Evolutionary conservation across 306 rosid genomes (phyloP).

Genomic region (Citrullus mucosospermus): DNA sequence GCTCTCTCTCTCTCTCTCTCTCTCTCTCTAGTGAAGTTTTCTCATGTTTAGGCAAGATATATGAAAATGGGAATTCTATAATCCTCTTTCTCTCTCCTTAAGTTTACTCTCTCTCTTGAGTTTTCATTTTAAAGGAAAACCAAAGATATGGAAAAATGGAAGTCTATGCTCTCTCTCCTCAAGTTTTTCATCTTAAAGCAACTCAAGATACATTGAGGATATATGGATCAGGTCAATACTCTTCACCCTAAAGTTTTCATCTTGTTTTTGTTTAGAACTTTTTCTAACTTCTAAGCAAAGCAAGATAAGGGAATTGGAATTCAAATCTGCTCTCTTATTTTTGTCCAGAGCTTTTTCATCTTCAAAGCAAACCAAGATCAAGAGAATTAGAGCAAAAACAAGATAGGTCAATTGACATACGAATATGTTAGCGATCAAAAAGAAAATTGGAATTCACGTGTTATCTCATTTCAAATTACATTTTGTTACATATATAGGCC

Average conservation of each 20-base stretch:
- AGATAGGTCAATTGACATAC: too few species aligned
- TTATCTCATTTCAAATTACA: neutral
- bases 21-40: neutral
- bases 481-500: neutral
- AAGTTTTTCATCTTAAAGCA: neutral
- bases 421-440: too few species aligned
- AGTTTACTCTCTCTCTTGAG: neutral
- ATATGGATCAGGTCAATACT: neutral
- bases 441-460: neutral
- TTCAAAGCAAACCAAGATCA: too few species aligned
- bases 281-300: too few species aligned
- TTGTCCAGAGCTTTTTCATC: neutral
- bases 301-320: too few species aligned
- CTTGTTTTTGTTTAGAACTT: neutral
- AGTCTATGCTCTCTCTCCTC: neutral
- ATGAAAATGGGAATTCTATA: neutral
- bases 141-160: neutral
- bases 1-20: too few species aligned
- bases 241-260: neutral
- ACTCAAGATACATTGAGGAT: neutral
- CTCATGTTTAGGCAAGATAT: neutral
- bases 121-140: neutral
- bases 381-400: too few species aligned
- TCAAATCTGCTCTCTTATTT: neutral
- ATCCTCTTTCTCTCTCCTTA: neutral